Evolutionary conservation across 2,329 filamentous ascomycete genomes (phyloP).

Genomic region (Neurospora sp.): DNA sequence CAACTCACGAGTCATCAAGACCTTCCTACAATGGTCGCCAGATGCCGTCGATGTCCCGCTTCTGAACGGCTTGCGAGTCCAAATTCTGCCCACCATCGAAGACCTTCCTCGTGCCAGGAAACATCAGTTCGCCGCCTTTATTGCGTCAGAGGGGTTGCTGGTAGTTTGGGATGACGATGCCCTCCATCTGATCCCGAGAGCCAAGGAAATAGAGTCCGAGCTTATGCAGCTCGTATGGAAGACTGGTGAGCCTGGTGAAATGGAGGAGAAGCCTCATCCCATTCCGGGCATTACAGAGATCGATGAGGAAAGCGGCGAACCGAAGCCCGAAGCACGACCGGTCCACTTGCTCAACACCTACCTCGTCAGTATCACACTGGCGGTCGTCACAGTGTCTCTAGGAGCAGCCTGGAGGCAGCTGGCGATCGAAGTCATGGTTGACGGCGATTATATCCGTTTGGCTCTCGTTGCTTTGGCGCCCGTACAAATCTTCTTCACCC

Average conservation of each 20-base stretch:
- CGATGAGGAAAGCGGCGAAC: constrained; percentile 62
- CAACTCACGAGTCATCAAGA: constrained; percentile 70
- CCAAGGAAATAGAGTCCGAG: constrained; percentile 63
- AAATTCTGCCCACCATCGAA: constrained; percentile 63
- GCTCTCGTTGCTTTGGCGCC: constrained; percentile 58
- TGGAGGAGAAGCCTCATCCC: constrained; percentile 42
- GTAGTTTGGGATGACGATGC: constrained; percentile 80
- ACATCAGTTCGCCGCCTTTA: constrained; percentile 72
- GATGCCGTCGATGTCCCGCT: constrained; percentile 66
- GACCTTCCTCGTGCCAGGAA: constrained; percentile 64
- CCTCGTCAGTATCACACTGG: constrained; percentile 56
- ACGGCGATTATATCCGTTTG: constrained; percentile 52
- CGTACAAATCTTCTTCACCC: constrained; percentile 69
- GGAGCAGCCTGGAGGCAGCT: constrained; percentile 63
- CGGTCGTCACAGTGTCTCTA: constrained; percentile 54
- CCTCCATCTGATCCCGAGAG: constrained; percentile 57
- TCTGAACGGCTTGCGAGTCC: constrained; percentile 66
- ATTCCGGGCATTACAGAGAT: constrained; percentile 44
- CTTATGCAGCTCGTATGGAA: constrained; percentile 72
- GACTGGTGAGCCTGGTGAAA: constrained; percentile 40
- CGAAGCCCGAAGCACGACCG: constrained; percentile 54
- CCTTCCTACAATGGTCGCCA: constrained; percentile 63
- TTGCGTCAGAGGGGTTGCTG: constrained; percentile 60
- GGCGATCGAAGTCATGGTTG: constrained; percentile 57
- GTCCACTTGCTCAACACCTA: constrained; percentile 62